Percentiles rank a stretch among this genome's conserved stretches.
Conservation (phyloP, 2,329 filamentous ascomycete genomes). For the Aspergillus flavus region DNA sequence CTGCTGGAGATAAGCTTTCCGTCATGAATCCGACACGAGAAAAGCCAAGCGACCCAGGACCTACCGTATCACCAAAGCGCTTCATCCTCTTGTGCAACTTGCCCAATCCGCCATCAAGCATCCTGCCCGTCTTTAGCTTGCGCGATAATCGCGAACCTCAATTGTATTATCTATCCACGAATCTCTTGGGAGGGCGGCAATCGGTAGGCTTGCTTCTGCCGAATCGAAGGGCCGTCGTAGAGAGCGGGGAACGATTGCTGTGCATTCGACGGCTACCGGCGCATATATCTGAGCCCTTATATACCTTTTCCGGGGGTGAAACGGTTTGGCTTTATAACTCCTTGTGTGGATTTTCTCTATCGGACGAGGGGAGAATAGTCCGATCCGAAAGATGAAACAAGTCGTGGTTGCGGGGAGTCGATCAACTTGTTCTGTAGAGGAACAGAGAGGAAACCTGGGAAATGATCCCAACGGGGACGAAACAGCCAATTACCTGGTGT, state of each 20-base stretch:
- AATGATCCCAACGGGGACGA: neutral
- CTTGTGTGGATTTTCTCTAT: neutral
- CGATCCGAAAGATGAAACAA: neutral
- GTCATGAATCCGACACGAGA: neutral
- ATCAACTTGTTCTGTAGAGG: neutral
- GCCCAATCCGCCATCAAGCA: constrained; percentile 30
- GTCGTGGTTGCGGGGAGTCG: neutral
- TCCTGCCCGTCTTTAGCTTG: constrained; percentile 12
- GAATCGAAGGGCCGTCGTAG: neutral
- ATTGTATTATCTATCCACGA: constrained; percentile 1
- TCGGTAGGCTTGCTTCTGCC: neutral
- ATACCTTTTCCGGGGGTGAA: neutral
- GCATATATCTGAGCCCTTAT: neutral
- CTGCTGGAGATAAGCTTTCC: constrained; percentile 31
- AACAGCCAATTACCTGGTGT: neutral
- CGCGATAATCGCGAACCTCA: neutral
- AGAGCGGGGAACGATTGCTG: neutral
- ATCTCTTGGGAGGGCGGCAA: neutral
- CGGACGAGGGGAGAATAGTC: neutral
- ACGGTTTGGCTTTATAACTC: neutral
- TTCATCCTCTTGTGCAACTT: constrained; percentile 42
- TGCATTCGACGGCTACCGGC: neutral
- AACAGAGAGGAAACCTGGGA: neutral
- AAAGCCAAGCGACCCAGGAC: constrained; percentile 15
- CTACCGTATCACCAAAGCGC: constrained; percentile 40